Evolutionary conservation across 192 early-diverging fungal species (phyloP), one percentile per base, ranked within the genome.

Genomic region (Coemansia sp.): DNA sequence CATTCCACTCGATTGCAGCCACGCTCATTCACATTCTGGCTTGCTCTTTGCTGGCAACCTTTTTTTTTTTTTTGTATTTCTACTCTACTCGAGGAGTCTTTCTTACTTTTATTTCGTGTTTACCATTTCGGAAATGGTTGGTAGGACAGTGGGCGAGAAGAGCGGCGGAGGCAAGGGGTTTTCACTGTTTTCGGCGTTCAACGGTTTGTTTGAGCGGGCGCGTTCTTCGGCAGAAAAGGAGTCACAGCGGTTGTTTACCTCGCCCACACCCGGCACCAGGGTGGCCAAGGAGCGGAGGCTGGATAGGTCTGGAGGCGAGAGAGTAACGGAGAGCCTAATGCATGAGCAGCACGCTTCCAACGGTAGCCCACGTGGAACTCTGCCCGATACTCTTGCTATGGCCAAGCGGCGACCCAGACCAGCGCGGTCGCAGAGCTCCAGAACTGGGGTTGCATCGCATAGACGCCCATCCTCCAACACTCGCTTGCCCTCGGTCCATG

Each of bases 221-320:
- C 70, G 76, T 39, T 70, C 64, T 12, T 79, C 76, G 25, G 76
- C 76, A 25, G 76, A 79, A 38, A 68, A 69, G 37, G 76, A 79
- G 64, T 66, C 76, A 12, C 70, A 73, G 39, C 59, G 71, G 23
- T 53, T 79, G 37, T 79, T 79, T 26, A 65, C 70, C 0, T 52
- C 56, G 20, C 72, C 62, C 6, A 14, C 33, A 4, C 48, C 48
- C 13, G 41, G 18, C 45, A 25, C 66, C 2, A 48, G 18, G 28
- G 34, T 43, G 6, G 56, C 42, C 26, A 59, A 48, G 56, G 41
- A 25, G 23, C 57, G 38, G n/a, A 39, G 31, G 10, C 42, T 65
- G 48, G 48, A 52, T 26, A 52, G 48, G 25, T 28, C 48, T 13
- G 48, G 25, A 28, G 3, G 8, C 43, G 43, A 47, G 10, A 10